Evolutionary conservation across 2,329 filamentous ascomycete species (phyloP).

Genomic region (Waltergamsia citrina): DNA sequence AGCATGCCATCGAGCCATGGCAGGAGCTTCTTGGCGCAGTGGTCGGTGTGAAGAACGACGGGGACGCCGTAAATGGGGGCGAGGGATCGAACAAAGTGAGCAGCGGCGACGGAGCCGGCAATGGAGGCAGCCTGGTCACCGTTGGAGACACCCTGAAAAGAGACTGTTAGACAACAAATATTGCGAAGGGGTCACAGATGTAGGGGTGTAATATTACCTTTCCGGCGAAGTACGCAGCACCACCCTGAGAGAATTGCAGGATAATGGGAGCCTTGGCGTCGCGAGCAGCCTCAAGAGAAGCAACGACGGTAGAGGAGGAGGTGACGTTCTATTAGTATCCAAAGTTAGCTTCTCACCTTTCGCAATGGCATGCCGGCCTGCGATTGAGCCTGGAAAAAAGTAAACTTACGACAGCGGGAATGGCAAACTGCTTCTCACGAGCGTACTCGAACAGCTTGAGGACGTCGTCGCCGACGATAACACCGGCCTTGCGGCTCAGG

Average conservation of each 20-base stretch:
- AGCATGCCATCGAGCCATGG: constrained; percentile 97
- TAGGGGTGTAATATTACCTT: constrained; percentile 44
- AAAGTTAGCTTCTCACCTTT: constrained; percentile 1
- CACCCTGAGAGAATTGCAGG: constrained; percentile 88
- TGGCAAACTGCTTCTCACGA: constrained; percentile 78
- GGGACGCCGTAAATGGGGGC: constrained; percentile 83
- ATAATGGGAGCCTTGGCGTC: constrained; percentile 88
- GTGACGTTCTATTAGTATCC: constrained; percentile 61
- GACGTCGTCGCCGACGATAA: constrained; percentile 46
- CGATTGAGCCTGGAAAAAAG: constrained; percentile 11
- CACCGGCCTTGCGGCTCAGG: constrained; percentile 41
- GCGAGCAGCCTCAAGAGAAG: constrained; percentile 86
- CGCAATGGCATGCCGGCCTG: constrained; percentile 9
- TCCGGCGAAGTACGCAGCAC: constrained; percentile 86
- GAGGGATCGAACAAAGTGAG: constrained; percentile 86
- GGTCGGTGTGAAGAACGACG: constrained; percentile 92
- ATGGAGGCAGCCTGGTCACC: constrained; percentile 78
- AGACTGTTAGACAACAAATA: constrained; percentile 8
- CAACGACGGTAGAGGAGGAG: constrained; percentile 69
- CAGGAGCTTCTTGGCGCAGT: constrained; percentile 98
- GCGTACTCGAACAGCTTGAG: constrained; percentile 77
- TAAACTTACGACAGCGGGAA: constrained; percentile 58
- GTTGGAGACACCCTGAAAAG: constrained; percentile 62
- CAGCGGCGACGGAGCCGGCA: constrained; percentile 76
- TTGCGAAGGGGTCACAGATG: too few species aligned